Percentiles rank a stretch among this genome's conserved stretches.
Conservation (phyloP, 106 monocot genomes). For the Ottelia alismoides region DNA sequence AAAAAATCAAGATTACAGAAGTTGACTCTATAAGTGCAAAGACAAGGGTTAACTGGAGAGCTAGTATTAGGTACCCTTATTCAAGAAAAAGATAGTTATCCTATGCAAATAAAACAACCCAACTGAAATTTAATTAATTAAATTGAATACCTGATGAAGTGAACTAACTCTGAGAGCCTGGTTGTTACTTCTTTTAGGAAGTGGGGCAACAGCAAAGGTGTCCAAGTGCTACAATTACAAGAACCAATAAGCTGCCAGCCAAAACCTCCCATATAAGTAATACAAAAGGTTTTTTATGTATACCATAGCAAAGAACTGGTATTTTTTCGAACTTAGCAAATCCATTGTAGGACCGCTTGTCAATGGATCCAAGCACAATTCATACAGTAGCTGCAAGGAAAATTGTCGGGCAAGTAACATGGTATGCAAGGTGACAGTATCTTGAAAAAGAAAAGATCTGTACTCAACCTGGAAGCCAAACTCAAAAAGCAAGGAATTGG, state of each 20-base stretch:
- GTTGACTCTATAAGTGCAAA: too few species aligned
- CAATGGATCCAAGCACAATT: slow-evolving; percentile 70
- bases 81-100: neutral
- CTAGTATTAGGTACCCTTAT: too few species aligned
- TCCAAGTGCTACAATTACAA: slow-evolving; percentile 49
- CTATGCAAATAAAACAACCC: neutral
- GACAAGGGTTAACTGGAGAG: too few species aligned
- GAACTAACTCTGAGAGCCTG: slow-evolving; percentile 77
- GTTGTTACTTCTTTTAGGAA: slow-evolving; percentile 65
- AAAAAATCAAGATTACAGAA: slow-evolving; percentile 13
- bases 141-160: slow-evolving; percentile 71
- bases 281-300: neutral
- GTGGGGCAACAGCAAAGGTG: slow-evolving; percentile 39
- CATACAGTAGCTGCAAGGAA: slow-evolving; percentile 73
- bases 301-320: slow-evolving; percentile 85
- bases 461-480: slow-evolving; percentile 83
- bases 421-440: neutral
- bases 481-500: slow-evolving; percentile 69
- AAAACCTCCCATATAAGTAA: neutral
- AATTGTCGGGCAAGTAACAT: neutral
- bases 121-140: neutral
- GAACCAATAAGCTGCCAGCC: neutral
- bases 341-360: slow-evolving; percentile 67
- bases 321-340: slow-evolving; percentile 65
- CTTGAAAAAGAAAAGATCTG: slow-evolving; percentile 1